Evolutionary conservation across 2,329 filamentous ascomycete species (phyloP).

Genomic region (Sphaerulina vaccinii): DNA sequence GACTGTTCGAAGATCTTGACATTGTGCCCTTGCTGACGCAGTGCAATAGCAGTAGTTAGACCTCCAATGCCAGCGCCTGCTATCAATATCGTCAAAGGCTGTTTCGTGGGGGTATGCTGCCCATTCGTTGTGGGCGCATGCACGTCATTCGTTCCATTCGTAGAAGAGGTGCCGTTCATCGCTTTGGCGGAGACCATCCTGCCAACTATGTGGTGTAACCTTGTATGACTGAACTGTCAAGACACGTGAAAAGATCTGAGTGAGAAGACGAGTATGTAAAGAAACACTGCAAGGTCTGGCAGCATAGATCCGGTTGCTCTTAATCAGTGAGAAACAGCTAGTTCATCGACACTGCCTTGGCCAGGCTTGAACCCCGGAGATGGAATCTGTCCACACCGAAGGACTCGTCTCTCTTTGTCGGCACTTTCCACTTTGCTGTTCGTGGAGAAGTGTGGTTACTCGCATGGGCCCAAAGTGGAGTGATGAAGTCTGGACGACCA

Average conservation of each 20-base stretch:
- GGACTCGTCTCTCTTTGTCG: background rate
- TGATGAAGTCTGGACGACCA: background rate
- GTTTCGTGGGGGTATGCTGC: background rate
- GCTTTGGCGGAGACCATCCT: background rate
- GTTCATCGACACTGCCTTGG: no score
- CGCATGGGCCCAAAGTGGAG: background rate
- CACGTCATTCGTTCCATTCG: background rate
- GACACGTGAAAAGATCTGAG: background rate
- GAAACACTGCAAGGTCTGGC: no score
- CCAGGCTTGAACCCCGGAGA: no score
- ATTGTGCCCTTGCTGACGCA: slow-evolving; percentile 54
- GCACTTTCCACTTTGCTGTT: background rate
- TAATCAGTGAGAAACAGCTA: background rate
- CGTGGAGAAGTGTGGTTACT: background rate
- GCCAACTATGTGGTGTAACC: background rate
- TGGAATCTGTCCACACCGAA: background rate
- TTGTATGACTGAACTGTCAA: background rate
- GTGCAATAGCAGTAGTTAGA: slow-evolving; percentile 52
- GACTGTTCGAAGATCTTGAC: slow-evolving; percentile 58
- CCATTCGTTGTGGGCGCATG: background rate
- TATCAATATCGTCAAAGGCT: slow-evolving; percentile 36
- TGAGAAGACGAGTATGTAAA: background rate
- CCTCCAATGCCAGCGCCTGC: slow-evolving; percentile 54
- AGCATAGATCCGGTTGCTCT: no score
- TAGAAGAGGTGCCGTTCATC: background rate